Evolutionary conservation across 2,329 filamentous ascomycete genomes (phyloP).

Genomic region (Colletotrichum graminicola): DNA sequence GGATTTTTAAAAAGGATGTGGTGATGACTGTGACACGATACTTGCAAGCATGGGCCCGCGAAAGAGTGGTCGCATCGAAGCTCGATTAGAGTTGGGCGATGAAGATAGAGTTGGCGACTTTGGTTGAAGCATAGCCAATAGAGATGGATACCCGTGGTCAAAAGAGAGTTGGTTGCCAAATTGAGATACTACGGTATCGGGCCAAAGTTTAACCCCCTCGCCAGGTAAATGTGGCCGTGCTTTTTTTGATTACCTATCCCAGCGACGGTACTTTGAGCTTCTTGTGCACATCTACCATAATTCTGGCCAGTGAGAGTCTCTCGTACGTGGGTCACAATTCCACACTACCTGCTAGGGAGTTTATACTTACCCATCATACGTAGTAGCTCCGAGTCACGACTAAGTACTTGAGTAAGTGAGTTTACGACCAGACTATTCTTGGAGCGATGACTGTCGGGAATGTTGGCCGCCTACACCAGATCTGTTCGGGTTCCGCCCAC

Average conservation of each 20-base stretch:
- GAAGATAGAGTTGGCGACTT: constrained; percentile 36
- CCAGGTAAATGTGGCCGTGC: no score
- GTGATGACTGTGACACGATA: background rate
- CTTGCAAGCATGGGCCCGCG: constrained; percentile 14
- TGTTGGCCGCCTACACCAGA: background rate
- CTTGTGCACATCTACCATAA: no score
- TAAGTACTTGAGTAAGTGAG: no score
- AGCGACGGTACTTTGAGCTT: no score
- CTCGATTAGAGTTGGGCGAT: constrained; percentile 33
- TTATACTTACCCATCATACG: no score
- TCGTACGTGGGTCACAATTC: no score
- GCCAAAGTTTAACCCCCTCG: no score
- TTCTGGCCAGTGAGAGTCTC: no score
- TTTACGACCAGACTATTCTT: background rate
- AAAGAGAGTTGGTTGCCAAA: constrained; percentile 3
- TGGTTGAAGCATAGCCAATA: constrained; percentile 19
- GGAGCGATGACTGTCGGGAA: background rate
- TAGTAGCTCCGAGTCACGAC: no score
- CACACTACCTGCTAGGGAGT: no score
- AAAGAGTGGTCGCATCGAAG: constrained; percentile 22
- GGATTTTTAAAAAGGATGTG: background rate
- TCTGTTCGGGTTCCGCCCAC: background rate
- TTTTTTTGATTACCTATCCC: no score
- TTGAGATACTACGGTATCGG: no score
- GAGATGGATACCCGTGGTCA: constrained; percentile 13